Percentiles rank a stretch among this genome's conserved stretches.
Conservation (phyloP, 352 stramenopile genomes). For the Globisporangium radiosum region DNA sequence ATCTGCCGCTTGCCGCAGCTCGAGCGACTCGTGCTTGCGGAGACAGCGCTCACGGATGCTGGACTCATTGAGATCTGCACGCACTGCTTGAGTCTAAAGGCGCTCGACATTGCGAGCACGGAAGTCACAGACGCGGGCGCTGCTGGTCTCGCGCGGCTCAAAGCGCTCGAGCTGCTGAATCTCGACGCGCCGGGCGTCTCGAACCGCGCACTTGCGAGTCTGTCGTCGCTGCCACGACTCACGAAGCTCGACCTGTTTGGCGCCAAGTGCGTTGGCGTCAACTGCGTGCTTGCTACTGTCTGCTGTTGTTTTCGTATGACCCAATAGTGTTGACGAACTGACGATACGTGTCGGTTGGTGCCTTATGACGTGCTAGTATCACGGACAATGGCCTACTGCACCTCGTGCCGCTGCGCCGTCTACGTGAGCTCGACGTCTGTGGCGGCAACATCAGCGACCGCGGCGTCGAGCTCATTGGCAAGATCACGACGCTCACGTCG, state of each 20-base stretch:
- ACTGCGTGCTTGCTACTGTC: background rate
- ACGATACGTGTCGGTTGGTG: background rate
- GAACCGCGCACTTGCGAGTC: slow-evolving; percentile 45
- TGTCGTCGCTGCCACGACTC: slow-evolving; percentile 47
- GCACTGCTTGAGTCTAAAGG: slow-evolving; percentile 26
- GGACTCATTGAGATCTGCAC: slow-evolving; percentile 59
- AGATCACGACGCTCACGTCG: slow-evolving; percentile 60
- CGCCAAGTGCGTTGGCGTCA: slow-evolving; percentile 36
- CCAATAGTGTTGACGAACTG: too few relatives aligned
- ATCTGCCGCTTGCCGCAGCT: slow-evolving; percentile 49
- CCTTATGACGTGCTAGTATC: slow-evolving; percentile 21
- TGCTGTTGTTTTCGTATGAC: background rate
- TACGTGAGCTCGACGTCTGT: slow-evolving; percentile 65
- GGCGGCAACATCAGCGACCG: slow-evolving; percentile 59
- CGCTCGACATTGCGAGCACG: slow-evolving; percentile 62
- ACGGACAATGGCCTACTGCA: slow-evolving; percentile 67
- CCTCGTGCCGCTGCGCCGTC: slow-evolving; percentile 33
- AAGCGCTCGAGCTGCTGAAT: slow-evolving; percentile 46
- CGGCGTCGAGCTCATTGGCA: slow-evolving; percentile 69
- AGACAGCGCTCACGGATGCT: slow-evolving; percentile 57
- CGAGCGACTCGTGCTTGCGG: slow-evolving; percentile 46
- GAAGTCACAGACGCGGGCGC: slow-evolving; percentile 61
- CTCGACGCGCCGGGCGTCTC: slow-evolving; percentile 64
- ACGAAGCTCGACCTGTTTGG: slow-evolving; percentile 70
- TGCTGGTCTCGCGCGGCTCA: slow-evolving; percentile 37